Evolutionary conservation across 2,329 filamentous ascomycete genomes (phyloP).

Genomic region (Aspergillus jensenii): DNA sequence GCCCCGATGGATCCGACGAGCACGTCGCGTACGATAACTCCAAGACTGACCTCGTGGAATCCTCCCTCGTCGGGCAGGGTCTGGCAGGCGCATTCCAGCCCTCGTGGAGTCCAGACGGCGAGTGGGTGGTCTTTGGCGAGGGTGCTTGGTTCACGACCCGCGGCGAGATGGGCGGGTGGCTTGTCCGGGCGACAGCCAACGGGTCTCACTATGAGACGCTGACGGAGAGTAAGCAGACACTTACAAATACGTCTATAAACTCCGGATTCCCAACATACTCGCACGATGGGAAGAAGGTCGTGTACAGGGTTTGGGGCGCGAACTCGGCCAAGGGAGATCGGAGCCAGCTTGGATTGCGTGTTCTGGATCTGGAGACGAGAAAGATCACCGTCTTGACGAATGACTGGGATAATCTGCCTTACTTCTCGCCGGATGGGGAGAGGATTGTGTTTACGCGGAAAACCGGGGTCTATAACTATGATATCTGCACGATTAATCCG

Average conservation of each 20-base stretch:
- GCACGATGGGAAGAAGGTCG: slow-evolving; percentile 35
- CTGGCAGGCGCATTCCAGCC: slow-evolving; percentile 44
- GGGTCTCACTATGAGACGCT: slow-evolving; percentile 30
- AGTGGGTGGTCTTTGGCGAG: slow-evolving; percentile 41
- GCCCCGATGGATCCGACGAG: slow-evolving; percentile 27
- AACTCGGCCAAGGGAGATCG: slow-evolving; percentile 11
- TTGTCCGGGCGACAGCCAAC: slow-evolving; percentile 26
- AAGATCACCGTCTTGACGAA: slow-evolving; percentile 35
- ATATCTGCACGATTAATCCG: slow-evolving; percentile 44
- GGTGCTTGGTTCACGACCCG: slow-evolving; percentile 44
- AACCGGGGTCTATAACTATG: slow-evolving; percentile 35
- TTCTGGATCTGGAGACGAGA: slow-evolving; percentile 27
- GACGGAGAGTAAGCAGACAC: slow-evolving; percentile 28
- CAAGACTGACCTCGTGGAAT: slow-evolving; percentile 15
- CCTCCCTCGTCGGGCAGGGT: slow-evolving; percentile 24
- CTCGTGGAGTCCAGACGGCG: slow-evolving; percentile 38
- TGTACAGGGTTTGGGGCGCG: slow-evolving; percentile 37
- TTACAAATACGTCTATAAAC: slow-evolving; percentile 27
- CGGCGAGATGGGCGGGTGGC: slow-evolving; percentile 20
- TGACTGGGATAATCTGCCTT: slow-evolving; percentile 42
- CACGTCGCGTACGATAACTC: slow-evolving; percentile 29
- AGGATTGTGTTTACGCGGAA: slow-evolving; percentile 42
- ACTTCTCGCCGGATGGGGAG: slow-evolving; percentile 41
- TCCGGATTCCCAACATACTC: slow-evolving; percentile 44
- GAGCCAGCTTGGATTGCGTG: slow-evolving; percentile 31